Conservation (phyloP, 2,329 filamentous ascomycete genomes). For the Tolypocladium pustulatum region DNA sequence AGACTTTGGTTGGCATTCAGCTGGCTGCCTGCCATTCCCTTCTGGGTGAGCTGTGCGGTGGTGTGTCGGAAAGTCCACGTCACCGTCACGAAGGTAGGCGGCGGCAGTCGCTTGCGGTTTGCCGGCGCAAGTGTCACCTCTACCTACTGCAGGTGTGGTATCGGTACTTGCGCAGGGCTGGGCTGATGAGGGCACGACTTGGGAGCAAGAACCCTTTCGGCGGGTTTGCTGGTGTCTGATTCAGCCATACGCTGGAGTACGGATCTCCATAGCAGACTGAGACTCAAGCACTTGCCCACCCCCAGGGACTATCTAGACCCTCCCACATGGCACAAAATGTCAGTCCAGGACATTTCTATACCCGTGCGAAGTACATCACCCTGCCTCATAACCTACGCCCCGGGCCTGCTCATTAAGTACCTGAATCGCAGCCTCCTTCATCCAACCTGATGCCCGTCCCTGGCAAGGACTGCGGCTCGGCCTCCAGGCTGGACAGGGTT, state of each 20-base stretch:
- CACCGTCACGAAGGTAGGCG: no score
- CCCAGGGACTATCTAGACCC: not conserved
- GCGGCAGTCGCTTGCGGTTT: not conserved
- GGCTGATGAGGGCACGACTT: not conserved
- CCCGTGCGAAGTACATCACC: not conserved
- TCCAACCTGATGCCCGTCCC: not conserved
- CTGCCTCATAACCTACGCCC: not conserved
- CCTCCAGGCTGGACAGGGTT: not conserved
- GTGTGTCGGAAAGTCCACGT: not conserved
- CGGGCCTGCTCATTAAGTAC: not conserved
- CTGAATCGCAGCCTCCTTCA: not conserved
- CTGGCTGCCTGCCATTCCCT: constrained; percentile 1
- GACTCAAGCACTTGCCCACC: not conserved
- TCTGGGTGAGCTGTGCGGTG: not conserved
- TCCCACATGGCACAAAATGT: not conserved
- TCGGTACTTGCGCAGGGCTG: not conserved
- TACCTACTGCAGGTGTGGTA: not conserved
- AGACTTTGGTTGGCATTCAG: not conserved
- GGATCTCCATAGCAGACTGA: not conserved
- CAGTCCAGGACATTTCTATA: no score
- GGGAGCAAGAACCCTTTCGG: not conserved
- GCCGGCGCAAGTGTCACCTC: not conserved
- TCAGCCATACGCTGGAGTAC: not conserved
- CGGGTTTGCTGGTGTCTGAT: not conserved
- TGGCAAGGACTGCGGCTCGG: not conserved